Evolutionary conservation across 2,329 filamentous ascomycete species (phyloP).

Genomic region (Beauveria varroae): DNA sequence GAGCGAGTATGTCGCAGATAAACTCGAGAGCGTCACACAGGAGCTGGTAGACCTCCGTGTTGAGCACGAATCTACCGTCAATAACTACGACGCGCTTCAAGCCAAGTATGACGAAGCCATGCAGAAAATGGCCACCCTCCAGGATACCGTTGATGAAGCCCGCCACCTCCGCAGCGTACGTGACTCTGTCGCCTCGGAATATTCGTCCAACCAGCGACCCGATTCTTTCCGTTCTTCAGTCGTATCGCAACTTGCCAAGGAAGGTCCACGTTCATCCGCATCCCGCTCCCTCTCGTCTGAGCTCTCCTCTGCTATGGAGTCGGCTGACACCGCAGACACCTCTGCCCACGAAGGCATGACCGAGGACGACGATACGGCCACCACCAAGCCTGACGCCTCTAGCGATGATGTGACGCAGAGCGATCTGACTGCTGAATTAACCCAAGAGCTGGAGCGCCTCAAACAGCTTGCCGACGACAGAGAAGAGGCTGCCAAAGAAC

Average conservation of each 20-base stretch:
- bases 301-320: slow-evolving; percentile 79
- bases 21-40: slow-evolving; percentile 83
- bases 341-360: slow-evolving; percentile 45
- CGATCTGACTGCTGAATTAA: slow-evolving; percentile 30
- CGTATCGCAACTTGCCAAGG: slow-evolving; percentile 63
- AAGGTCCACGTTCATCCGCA: slow-evolving; percentile 55
- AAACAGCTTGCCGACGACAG: slow-evolving; percentile 67
- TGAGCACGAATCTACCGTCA: slow-evolving; percentile 78
- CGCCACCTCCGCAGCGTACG: slow-evolving; percentile 52
- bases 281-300: slow-evolving; percentile 92
- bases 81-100: slow-evolving; percentile 73
- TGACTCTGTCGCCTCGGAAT: slow-evolving; percentile 48
- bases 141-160: slow-evolving; percentile 76
- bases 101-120: slow-evolving; percentile 88
- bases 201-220: slow-evolving; percentile 49
- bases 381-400: slow-evolving; percentile 34
- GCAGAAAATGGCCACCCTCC: slow-evolving; percentile 71
- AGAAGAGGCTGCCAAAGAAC: slow-evolving; percentile 63
- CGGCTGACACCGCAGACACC: slow-evolving; percentile 56
- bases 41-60: slow-evolving; percentile 86
- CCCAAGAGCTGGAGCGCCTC: slow-evolving; percentile 63
- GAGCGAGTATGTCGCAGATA: slow-evolving; percentile 80
- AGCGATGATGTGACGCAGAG: slow-evolving; percentile 32
- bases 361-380: slow-evolving; percentile 34
- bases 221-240: slow-evolving; percentile 79